Percentiles rank a stretch among this genome's conserved stretches.
phyloP scores from a whole-genome alignment of 192 early-diverging fungal species.

The Mortierella hygrophila region DNA sequence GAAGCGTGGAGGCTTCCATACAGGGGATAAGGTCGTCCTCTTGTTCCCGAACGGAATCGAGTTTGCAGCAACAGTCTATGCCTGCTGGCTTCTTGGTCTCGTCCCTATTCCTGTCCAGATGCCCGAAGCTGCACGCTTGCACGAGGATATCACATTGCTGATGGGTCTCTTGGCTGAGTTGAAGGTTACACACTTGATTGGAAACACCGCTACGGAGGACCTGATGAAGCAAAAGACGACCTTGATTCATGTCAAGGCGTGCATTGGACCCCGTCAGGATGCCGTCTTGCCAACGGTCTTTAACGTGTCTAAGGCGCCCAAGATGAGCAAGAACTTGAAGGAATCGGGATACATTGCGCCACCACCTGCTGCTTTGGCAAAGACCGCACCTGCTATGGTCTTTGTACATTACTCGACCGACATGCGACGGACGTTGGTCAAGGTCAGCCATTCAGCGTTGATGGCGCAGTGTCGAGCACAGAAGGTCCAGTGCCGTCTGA shows the following conservation, averaged over 20 bases:
- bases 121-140: slow-evolving; percentile 71
- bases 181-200: slow-evolving; percentile 67
- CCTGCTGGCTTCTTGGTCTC: slow-evolving; percentile 85
- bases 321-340: slow-evolving; percentile 69
- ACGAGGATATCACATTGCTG: slow-evolving; percentile 78
- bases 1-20: slow-evolving; percentile 66
- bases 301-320: slow-evolving; percentile 76
- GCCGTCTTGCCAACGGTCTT: slow-evolving; percentile 70
- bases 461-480: slow-evolving; percentile 73
- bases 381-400: slow-evolving; percentile 68
- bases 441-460: slow-evolving; percentile 67
- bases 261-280: slow-evolving; percentile 49
- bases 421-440: slow-evolving; percentile 57
- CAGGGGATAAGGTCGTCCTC: slow-evolving; percentile 72
- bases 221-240: slow-evolving; percentile 74
- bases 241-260: slow-evolving; percentile 66
- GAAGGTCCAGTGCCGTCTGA: slow-evolving; percentile 71
- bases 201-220: slow-evolving; percentile 75
- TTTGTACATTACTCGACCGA: slow-evolving; percentile 66
- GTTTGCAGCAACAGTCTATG: slow-evolving; percentile 77
- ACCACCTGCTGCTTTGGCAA: slow-evolving; percentile 21
- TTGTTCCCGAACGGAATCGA: slow-evolving; percentile 79
- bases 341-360: slow-evolving; percentile 64
- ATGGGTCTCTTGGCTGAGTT: slow-evolving; percentile 75
- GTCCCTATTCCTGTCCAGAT: slow-evolving; percentile 78